A percentile compares a stretch with the other conserved stretches of the same genome.
phyloP scores from a whole-genome alignment of 345 rosid species.

The Salix purpurea region DNA sequence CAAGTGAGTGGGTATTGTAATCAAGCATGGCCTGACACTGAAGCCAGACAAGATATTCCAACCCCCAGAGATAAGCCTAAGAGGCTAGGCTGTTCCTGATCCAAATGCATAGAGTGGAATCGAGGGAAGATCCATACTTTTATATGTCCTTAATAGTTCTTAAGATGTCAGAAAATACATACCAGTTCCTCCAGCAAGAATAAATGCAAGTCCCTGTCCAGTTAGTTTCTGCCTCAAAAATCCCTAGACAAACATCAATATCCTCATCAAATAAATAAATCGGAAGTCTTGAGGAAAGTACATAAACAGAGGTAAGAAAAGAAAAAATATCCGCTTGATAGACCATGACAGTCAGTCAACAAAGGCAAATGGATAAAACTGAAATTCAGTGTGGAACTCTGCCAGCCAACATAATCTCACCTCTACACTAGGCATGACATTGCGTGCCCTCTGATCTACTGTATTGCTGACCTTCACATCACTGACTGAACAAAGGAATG shows the following conservation, averaged over 20 bases:
- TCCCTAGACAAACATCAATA: constrained; percentile 44
- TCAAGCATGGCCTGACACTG: background rate
- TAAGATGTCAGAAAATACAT: constrained; percentile 21
- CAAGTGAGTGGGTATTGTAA: background rate
- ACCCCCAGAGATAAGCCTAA: background rate
- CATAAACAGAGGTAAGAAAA: background rate
- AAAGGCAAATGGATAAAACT: background rate
- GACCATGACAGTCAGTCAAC: background rate
- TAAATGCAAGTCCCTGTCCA: constrained; percentile 95
- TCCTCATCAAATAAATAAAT: constrained; percentile 8
- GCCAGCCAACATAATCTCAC: constrained; percentile 30
- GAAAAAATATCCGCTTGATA: background rate
- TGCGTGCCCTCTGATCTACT: constrained; percentile 71
- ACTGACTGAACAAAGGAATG: constrained; percentile 87
- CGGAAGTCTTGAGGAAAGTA: background rate
- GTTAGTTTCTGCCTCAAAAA: constrained; percentile 83
- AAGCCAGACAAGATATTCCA: background rate
- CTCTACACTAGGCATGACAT: constrained; percentile 68
- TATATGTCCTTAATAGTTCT: background rate
- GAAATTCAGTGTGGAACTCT: background rate
- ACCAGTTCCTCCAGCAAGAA: constrained; percentile 97
- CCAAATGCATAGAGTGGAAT: background rate
- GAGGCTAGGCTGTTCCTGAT: background rate
- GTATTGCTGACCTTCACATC: constrained; percentile 83
- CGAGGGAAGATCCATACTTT: constrained; percentile 1